These are phyloP conservation scores for Tulasnella sp. DNA, from an alignment of 768 basidiomycete genomes.

Conservation along the genomic window DNA sequence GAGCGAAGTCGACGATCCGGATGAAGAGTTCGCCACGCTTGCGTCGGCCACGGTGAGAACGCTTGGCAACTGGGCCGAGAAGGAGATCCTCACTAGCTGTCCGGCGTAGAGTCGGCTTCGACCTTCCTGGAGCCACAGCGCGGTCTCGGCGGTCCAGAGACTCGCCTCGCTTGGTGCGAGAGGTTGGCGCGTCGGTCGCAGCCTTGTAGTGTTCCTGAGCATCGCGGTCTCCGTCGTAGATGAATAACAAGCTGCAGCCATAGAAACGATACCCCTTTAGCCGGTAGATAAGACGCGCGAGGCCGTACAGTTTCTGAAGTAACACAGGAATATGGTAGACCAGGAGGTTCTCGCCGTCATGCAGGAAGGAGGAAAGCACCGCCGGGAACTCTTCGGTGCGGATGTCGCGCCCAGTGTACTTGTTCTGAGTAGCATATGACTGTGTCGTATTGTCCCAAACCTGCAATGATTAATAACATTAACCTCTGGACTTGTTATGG, in stretches of 20 bases:
- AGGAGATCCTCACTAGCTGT: constrained; percentile 74
- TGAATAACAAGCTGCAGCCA: constrained; percentile 90
- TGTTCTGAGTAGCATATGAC: constrained; percentile 87
- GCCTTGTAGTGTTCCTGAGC: constrained; percentile 62
- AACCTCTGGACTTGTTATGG: not conserved
- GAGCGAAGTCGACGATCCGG: constrained; percentile 96
- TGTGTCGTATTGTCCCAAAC: constrained; percentile 85
- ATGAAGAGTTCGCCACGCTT: constrained; percentile 89
- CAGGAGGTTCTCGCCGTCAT: constrained; percentile 72
- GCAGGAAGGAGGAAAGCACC: constrained; percentile 72
- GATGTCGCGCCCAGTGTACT: constrained; percentile 90
- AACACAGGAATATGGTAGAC: constrained; percentile 87
- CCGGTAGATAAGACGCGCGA: constrained; percentile 80
- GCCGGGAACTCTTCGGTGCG: constrained; percentile 74
- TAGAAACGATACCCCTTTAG: constrained; percentile 97
- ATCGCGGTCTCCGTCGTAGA: constrained; percentile 92
- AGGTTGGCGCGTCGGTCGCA: constrained; percentile 27
- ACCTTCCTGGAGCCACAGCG: constrained; percentile 19
- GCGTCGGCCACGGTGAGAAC: constrained; percentile 44
- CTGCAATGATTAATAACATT: constrained; percentile 33
- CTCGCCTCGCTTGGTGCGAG: constrained; percentile 56
- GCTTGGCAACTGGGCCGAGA: constrained; percentile 52
- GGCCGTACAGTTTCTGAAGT: constrained; percentile 84
- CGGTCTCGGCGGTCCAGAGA: constrained; percentile 49
- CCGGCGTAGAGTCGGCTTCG: constrained; percentile 42